These are phyloP conservation scores for Candida awuae DNA, from an alignment of 805 yeast species.

Conservation along the genomic window DNA sequence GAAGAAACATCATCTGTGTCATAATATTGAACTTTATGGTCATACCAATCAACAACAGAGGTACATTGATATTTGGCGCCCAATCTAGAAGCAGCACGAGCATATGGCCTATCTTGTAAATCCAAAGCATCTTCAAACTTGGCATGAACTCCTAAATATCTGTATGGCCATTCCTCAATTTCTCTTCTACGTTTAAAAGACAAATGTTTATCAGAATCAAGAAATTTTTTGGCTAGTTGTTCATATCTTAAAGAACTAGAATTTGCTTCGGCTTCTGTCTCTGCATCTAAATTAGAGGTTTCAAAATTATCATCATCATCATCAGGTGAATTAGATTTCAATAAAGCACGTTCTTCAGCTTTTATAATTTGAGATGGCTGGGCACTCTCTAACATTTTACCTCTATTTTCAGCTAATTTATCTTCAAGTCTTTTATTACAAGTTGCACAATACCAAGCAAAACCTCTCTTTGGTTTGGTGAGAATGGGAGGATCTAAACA, in stretches of 20 bases:
- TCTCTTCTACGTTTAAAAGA: constrained; percentile 42
- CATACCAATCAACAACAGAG: constrained; percentile 56
- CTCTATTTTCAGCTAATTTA: constrained; percentile 30
- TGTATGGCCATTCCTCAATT: constrained; percentile 71
- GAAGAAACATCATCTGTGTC: constrained; percentile 27
- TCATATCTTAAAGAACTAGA: constrained; percentile 39
- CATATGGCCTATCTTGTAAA: constrained; percentile 68
- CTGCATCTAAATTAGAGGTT: not conserved
- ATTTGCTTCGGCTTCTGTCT: constrained; percentile 9
- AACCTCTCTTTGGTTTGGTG: constrained; percentile 76
- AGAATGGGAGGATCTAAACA: constrained; percentile 81
- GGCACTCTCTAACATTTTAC: constrained; percentile 27
- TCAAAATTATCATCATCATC: not conserved
- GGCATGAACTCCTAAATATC: constrained; percentile 72
- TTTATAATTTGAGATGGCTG: constrained; percentile 21
- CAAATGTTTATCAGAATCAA: constrained; percentile 36
- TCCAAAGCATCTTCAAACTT: constrained; percentile 71
- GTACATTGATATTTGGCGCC: constrained; percentile 71
- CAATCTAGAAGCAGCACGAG: constrained; percentile 68
- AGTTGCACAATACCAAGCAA: constrained; percentile 81
- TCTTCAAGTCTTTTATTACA: constrained; percentile 58
- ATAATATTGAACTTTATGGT: constrained; percentile 58
- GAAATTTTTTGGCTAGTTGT: constrained; percentile 45
- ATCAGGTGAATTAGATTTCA: not conserved
- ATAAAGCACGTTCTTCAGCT: not conserved